phyloP scores from a whole-genome alignment of 2,329 filamentous ascomycete species.

The Colletotrichum truncatum region DNA sequence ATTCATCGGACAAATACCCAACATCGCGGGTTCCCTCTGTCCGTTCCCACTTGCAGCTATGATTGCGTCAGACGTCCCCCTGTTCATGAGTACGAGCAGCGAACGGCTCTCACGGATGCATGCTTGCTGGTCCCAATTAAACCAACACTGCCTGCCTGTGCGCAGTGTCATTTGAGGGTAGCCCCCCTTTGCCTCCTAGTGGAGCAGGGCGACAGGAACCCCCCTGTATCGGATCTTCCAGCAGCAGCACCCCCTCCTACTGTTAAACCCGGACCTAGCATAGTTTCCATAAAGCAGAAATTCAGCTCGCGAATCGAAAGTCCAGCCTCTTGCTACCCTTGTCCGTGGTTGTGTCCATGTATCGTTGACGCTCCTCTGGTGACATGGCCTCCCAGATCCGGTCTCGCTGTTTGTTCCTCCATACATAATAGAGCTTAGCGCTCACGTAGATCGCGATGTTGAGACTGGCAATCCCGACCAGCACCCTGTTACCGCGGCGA shows the following conservation, averaged over 20 bases:
- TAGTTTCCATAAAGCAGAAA: neutral
- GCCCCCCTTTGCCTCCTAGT: neutral
- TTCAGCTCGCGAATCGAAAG: conserved; percentile 33
- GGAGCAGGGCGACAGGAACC: neutral
- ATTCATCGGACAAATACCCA: conserved; percentile 11
- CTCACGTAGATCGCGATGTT: conserved; percentile 47
- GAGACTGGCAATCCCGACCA: conserved; percentile 34
- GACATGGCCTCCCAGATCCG: conserved; percentile 57
- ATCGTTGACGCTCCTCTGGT: conserved; percentile 27
- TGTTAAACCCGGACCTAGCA: conserved; percentile 1
- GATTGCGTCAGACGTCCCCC: conserved; percentile 10
- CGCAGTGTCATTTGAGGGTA: neutral
- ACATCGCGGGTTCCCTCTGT: neutral
- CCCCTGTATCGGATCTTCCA: neutral
- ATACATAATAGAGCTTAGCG: conserved; percentile 62
- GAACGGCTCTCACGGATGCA: conserved; percentile 1
- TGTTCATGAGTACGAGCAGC: neutral
- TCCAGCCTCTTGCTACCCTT: conserved; percentile 33
- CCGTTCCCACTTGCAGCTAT: conserved; percentile 9
- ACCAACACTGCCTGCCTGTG: neutral
- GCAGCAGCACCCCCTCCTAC: neutral
- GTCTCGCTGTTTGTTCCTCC: conserved; percentile 55
- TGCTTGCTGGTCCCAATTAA: conserved; percentile 14
- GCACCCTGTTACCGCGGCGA: conserved; percentile 22
- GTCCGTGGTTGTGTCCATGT: conserved; percentile 29